These are phyloP conservation scores for Neolecta irregularis DNA, from an alignment of 1,139 yeast genomes.

Conservation along the genomic window DNA sequence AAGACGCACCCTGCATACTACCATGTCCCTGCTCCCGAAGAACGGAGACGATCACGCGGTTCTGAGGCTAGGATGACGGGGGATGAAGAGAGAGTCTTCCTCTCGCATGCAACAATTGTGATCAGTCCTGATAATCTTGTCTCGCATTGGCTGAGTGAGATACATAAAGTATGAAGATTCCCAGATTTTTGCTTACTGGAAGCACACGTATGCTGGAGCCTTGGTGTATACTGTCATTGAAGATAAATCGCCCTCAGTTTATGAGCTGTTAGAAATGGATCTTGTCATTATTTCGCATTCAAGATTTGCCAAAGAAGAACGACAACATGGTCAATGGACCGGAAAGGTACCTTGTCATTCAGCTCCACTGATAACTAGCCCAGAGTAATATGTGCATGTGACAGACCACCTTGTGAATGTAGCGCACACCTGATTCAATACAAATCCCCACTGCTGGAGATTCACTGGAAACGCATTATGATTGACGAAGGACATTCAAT, in stretches of 20 bases:
- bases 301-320: constrained; percentile 29
- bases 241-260: constrained; percentile 19
- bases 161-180: no score
- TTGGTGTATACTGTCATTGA: no score
- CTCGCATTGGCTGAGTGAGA: constrained; percentile 49
- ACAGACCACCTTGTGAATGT: no score
- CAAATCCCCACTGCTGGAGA: constrained; percentile 27
- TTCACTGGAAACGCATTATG: constrained; percentile 54
- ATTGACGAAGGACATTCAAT: constrained; percentile 65
- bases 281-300: constrained; percentile 38
- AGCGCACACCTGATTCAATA: no score
- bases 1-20: no score
- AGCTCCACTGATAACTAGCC: no score
- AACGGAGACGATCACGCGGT: constrained; percentile 13
- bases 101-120: constrained; percentile 42
- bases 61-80: no score
- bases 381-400: no score
- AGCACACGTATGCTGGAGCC: no score
- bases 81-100: constrained; percentile 27
- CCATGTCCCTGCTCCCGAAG: constrained; percentile 18
- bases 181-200: constrained; percentile 16
- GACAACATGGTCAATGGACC: no score
- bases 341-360: no score
- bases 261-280: constrained; percentile 31
- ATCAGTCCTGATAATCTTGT: constrained; percentile 53